phyloP scores from a whole-genome alignment of 2,329 filamentous ascomycete genomes.

The Trichothecium sympodiale region DNA sequence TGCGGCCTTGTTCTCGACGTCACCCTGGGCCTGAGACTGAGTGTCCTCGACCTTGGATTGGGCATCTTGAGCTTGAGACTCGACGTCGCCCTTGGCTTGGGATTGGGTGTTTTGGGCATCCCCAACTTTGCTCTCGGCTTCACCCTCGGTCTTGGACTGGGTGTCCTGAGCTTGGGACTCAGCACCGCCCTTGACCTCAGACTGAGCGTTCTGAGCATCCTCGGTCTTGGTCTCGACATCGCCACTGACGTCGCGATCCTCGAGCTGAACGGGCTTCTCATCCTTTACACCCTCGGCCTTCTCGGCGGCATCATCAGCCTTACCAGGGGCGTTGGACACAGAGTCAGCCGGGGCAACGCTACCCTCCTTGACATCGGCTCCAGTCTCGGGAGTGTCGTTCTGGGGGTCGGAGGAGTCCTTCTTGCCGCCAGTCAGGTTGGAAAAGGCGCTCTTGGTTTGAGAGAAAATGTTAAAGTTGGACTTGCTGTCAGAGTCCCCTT shows the following conservation, averaged over 20 bases:
- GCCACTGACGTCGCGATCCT: slow-evolving; percentile 3
- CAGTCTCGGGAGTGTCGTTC: neutral
- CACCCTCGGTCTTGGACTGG: neutral
- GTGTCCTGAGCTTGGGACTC: slow-evolving; percentile 2
- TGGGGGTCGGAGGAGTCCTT: neutral
- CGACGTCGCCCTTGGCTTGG: neutral
- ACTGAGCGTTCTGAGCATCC: slow-evolving; percentile 1
- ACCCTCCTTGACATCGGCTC: neutral
- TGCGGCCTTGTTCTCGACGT: slow-evolving; percentile 9
- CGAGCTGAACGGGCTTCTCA: slow-evolving; percentile 4
- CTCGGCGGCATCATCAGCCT: slow-evolving; percentile 6
- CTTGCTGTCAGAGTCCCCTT: slow-evolving; percentile 16
- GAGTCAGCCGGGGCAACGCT: slow-evolving; percentile 2
- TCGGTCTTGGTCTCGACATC: slow-evolving; percentile 7
- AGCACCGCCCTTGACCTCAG: neutral
- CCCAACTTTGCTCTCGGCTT: neutral
- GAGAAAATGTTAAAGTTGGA: slow-evolving; percentile 17
- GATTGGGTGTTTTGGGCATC: neutral
- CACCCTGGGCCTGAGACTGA: too few species aligned
- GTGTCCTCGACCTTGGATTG: too few species aligned
- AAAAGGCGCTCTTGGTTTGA: slow-evolving; percentile 15
- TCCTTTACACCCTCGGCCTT: slow-evolving; percentile 6
- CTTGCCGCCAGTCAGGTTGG: slow-evolving; percentile 5
- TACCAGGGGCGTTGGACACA: slow-evolving; percentile 4
- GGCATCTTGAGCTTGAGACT: too few species aligned